Conservation (phyloP, 768 basidiomycete species). For the Leucosporidium creatinivorum region DNA sequence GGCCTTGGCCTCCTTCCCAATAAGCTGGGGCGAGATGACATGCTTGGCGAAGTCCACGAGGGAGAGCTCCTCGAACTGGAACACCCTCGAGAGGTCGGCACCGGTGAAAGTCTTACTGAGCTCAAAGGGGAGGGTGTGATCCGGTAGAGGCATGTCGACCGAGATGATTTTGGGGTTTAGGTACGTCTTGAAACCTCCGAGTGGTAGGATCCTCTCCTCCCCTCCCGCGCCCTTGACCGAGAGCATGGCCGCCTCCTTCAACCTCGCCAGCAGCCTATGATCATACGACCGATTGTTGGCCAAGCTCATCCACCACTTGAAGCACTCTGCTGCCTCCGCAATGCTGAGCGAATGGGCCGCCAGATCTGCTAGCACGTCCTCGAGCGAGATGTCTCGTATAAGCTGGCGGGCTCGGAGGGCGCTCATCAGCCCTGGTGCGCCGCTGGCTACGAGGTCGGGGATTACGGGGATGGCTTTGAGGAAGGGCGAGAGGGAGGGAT, state of each 20-base stretch:
- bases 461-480: slow-evolving; percentile 69
- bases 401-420: slow-evolving; percentile 57
- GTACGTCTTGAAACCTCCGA: slow-evolving; percentile 64
- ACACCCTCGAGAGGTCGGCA: slow-evolving; percentile 50
- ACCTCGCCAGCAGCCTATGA: slow-evolving; percentile 48
- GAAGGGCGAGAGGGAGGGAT: slow-evolving; percentile 63
- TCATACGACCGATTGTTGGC: slow-evolving; percentile 45
- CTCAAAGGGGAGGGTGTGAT: slow-evolving; percentile 59
- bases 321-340: slow-evolving; percentile 67
- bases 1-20: slow-evolving; percentile 38
- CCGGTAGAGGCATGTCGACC: slow-evolving; percentile 65
- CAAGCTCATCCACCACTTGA: slow-evolving; percentile 73
- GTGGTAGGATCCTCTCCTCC: slow-evolving; percentile 53
- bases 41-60: slow-evolving; percentile 67
- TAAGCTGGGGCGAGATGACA: slow-evolving; percentile 51
- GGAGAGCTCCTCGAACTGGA: slow-evolving; percentile 73
- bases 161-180: slow-evolving; percentile 65
- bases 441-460: slow-evolving; percentile 54
- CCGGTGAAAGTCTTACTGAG: slow-evolving; percentile 57
- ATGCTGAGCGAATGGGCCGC: slow-evolving; percentile 60
- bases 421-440: slow-evolving; percentile 56
- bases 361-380: slow-evolving; percentile 75
- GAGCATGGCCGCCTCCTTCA: slow-evolving; percentile 67
- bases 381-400: slow-evolving; percentile 66
- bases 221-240: slow-evolving; percentile 39